phyloP scores from a whole-genome alignment of 2,329 filamentous ascomycete species.

The Sphaerulina vaccinii region DNA sequence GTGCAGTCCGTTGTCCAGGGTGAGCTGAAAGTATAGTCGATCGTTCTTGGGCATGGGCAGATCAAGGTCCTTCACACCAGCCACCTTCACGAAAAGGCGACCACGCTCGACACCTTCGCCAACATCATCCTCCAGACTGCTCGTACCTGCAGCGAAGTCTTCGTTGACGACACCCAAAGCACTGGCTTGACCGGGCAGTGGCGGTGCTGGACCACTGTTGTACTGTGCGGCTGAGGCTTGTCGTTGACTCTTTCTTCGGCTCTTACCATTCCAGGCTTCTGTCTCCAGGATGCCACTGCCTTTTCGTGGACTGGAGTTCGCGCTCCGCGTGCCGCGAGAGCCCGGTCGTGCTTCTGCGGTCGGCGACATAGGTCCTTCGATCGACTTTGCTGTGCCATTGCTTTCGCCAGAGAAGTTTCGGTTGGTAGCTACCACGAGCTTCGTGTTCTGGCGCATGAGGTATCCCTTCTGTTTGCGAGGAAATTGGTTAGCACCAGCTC shows the following conservation, averaged over 20 bases:
- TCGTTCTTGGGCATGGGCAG: slow-evolving; percentile 87
- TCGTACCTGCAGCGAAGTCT: slow-evolving; percentile 57
- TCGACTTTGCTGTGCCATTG: slow-evolving; percentile 38
- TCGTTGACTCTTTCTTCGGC: slow-evolving; percentile 64
- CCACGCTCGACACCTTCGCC: slow-evolving; percentile 83
- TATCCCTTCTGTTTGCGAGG: slow-evolving; percentile 84
- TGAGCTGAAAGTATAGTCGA: slow-evolving; percentile 90
- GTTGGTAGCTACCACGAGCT: slow-evolving; percentile 87
- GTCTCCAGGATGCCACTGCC: slow-evolving; percentile 89
- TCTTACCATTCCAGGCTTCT: slow-evolving; percentile 90
- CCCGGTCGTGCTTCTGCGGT: slow-evolving; percentile 41
- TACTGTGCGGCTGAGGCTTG: slow-evolving; percentile 49
- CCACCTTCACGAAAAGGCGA: slow-evolving; percentile 95
- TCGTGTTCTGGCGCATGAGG: slow-evolving; percentile 97
- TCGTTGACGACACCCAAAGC: slow-evolving; percentile 65
- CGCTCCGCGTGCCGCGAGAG: slow-evolving; percentile 52
- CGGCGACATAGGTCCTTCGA: slow-evolving; percentile 54
- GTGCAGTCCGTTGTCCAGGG: slow-evolving; percentile 95
- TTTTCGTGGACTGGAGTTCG: slow-evolving; percentile 70
- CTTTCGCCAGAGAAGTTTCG: slow-evolving; percentile 49
- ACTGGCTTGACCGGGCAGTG: slow-evolving; percentile 83
- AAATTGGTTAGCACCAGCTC: slow-evolving; percentile 44
- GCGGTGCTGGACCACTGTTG: slow-evolving; percentile 66
- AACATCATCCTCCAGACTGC: slow-evolving; percentile 51
- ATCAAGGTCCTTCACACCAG: slow-evolving; percentile 93